Base-by-base conservation (phyloP, 2,329 filamentous ascomycete species). In the Orbilia oligospora region DNA sequence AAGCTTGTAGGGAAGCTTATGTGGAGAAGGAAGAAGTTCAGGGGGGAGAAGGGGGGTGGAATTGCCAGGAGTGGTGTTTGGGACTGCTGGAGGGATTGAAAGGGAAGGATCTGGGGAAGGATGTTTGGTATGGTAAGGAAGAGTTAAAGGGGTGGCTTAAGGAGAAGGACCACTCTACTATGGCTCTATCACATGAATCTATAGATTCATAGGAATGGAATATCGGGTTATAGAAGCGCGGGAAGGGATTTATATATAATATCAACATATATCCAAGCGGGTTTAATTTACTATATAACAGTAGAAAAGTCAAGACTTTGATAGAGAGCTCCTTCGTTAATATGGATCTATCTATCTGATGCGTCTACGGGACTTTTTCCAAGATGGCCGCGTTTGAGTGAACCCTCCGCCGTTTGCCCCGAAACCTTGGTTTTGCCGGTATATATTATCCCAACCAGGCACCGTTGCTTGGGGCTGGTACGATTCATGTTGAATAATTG, bases 11-110 rank as follows among this genome's bases (percentile, higher is more conserved):
- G 20, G 49, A 27, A 6, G 70, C 24, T 5, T 73, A 73, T 61
- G 49, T 73, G 27, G 70, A 73, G 24, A 51, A 33, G 30, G 51
- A 67, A 16, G 70, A 73, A 24, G 56, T 64, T 10, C 49, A 65
- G 14, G 71, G 53, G 2, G 71, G 55, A 9, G 71, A 69, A 27
- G 65, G 55, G 3, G 18, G 49, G 2, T 69, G 55, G 55, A 67
- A 73, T 63, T 73, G 70, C 20, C 70, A 73, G 27, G 41, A 67
- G 24, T 73, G 70, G 70, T 73, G 70, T 30, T 48, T 73, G 49
- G 70, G 51, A 9, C 36, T 66, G 20, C 61, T 73, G 51, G 70
- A 67, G 16, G 63, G 46, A 1, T 41, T 73, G 38, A 38, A 61
- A 12, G 33, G 22, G 6, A 66, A 46, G 33, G 24, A 38, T 27